A percentile compares a stretch with the other conserved stretches of the same genome.
Evolutionary conservation across 2,329 filamentous ascomycete species (phyloP).

Genomic region (Fusarium torreyae): DNA sequence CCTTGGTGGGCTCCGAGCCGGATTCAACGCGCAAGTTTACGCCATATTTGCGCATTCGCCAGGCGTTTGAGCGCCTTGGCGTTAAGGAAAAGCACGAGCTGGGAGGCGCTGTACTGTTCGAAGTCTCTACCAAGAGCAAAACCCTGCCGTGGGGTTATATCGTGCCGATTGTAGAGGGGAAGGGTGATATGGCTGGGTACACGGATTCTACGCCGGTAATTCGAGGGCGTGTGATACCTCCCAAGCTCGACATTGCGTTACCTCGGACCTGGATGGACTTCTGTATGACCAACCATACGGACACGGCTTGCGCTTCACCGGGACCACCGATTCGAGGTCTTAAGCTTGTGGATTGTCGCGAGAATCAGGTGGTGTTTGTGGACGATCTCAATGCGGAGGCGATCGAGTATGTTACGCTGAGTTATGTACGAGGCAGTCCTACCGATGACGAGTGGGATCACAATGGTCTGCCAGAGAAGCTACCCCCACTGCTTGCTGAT

Average conservation of each 20-base stretch:
- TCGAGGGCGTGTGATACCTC: constrained; percentile 53
- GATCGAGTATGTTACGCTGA: constrained; percentile 55
- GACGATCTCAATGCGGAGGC: constrained; percentile 46
- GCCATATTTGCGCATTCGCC: constrained; percentile 57
- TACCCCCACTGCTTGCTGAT: constrained; percentile 54
- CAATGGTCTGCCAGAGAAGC: constrained; percentile 42
- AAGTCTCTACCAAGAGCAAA: constrained; percentile 57
- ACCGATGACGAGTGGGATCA: constrained; percentile 39
- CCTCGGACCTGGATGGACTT: constrained; percentile 55
- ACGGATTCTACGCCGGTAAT: constrained; percentile 43
- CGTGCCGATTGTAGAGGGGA: constrained; percentile 50
- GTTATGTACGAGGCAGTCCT: constrained; percentile 53
- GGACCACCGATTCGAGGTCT: constrained; percentile 48
- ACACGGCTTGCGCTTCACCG: constrained; percentile 41
- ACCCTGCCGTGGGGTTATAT: constrained; percentile 57
- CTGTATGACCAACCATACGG: constrained; percentile 52
- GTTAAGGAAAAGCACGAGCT: constrained; percentile 57
- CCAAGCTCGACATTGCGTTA: constrained; percentile 51
- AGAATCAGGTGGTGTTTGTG: constrained; percentile 50
- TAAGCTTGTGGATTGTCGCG: constrained; percentile 54
- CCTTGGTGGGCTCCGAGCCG: constrained; percentile 52
- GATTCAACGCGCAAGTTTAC: constrained; percentile 55
- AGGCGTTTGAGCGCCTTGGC: constrained; percentile 57
- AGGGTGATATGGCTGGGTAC: constrained; percentile 45
- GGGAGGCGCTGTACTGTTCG: constrained; percentile 54